Conservation (phyloP, 1,284 basidiomycete species). For the Marasmius oreades region DNA sequence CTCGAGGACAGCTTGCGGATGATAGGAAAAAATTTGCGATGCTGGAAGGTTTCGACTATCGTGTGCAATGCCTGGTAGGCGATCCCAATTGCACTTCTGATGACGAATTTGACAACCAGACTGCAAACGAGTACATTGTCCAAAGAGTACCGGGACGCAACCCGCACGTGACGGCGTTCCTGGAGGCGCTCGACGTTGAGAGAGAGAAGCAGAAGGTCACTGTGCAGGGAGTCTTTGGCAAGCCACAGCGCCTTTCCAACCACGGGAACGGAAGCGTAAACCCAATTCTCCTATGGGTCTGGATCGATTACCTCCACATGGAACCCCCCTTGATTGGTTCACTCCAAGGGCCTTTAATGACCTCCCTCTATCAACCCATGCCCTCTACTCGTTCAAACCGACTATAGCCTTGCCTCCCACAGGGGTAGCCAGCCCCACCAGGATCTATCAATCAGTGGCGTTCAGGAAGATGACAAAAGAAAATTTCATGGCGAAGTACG, state of each 20-base stretch:
- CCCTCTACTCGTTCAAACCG: background rate
- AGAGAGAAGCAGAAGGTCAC: too few relatives aligned
- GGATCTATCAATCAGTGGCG: background rate
- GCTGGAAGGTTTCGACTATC: too few relatives aligned
- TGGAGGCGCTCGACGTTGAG: too few relatives aligned
- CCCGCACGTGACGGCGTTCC: too few relatives aligned
- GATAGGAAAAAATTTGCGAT: too few relatives aligned
- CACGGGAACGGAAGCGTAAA: background rate
- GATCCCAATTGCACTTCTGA: too few relatives aligned
- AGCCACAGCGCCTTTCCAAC: background rate
- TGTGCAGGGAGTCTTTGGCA: background rate
- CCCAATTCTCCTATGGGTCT: background rate
- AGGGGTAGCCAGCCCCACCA: background rate
- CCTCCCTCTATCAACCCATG: background rate
- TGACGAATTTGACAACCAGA: too few relatives aligned
- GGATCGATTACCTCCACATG: background rate
- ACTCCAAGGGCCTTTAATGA: background rate
- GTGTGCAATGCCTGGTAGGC: too few relatives aligned
- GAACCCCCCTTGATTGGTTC: background rate
- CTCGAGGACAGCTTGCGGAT: too few relatives aligned
- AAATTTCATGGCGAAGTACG: background rate
- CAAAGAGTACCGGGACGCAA: too few relatives aligned
- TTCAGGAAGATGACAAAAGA: background rate
- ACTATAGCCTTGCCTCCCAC: background rate
- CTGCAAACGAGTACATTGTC: too few relatives aligned